Base-by-base conservation (phyloP, 2,329 filamentous ascomycete species). In the Botrytis cinerea region DNA sequence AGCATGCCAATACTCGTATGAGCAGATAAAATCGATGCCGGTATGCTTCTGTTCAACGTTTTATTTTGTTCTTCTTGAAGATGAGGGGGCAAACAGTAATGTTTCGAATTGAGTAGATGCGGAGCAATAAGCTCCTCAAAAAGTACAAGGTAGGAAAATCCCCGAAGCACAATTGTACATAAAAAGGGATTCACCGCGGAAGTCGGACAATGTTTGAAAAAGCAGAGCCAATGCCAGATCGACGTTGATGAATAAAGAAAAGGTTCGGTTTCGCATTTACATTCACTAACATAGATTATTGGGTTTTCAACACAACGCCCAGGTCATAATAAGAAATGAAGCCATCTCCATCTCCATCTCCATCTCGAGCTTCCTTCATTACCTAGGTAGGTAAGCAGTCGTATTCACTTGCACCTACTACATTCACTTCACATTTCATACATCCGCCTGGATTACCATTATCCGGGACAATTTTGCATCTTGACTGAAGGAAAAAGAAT, bases 51-150 rank as follows among this genome's bases (percentile, higher is more conserved):
- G 45, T 66, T 12, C 43, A 28, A 45, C 9, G 62, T 64, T 48
- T 40, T 63, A 63, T 64, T 64, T 48, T 18, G 45, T 22, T n/a
- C 12, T 10, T 66, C 28, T n/a, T 32, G 46, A 9, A 32, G 62
- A 28, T 43, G 38, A 9, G 28, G 43, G 43, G 62, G 43, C 22
- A 16, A 51, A 51, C 51, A 51, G 51, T 51, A 66, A 66, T 10
- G 45, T 66, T 66, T 48, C 20, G 46, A 6, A 66, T 48, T 48
- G 63, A 48, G 32, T 67, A 67, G 63, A 51, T 51, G 63, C 46
- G 45, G 46, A 67, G 64, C 32, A 38, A 67, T 38, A 38, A 63
- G n/a, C 16, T n/a, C 60, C 4, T 43, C n/a, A 25, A 28, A 18
- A 63, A 22, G 40, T 63, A 57, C 51, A 9, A 32, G 51, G n/a